Evolutionary conservation across 768 basidiomycete species (phyloP).

Genomic region (Tylopilus sp.): DNA sequence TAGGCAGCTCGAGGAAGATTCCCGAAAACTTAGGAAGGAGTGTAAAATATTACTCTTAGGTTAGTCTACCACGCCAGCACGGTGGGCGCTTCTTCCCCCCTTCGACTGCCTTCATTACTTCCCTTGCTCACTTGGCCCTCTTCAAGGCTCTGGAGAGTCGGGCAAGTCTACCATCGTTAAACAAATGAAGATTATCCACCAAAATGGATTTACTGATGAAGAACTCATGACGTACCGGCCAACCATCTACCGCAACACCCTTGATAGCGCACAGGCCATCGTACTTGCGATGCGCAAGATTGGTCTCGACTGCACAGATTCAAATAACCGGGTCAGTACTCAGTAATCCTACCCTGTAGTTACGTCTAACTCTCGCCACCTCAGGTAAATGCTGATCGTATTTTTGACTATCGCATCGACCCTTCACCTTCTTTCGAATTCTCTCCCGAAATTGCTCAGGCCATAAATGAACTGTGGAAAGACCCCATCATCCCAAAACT

Average conservation of each 20-base stretch:
- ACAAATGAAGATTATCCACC: slow-evolving; percentile 99
- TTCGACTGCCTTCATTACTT: not conserved
- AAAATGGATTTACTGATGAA: slow-evolving; percentile 77
- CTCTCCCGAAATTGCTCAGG: slow-evolving; percentile 61
- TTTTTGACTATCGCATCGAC: slow-evolving; percentile 54
- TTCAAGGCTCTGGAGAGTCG: slow-evolving; percentile 87
- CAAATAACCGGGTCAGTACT: slow-evolving; percentile 51
- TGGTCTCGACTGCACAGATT: slow-evolving; percentile 69
- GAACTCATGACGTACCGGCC: slow-evolving; percentile 76
- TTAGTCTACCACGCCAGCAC: slow-evolving; percentile 36
- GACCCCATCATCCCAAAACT: slow-evolving; percentile 56
- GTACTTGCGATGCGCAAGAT: slow-evolving; percentile 85
- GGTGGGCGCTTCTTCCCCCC: slow-evolving; percentile 9
- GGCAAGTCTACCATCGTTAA: slow-evolving; percentile 97
- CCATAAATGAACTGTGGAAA: slow-evolving; percentile 66
- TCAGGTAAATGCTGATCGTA: slow-evolving; percentile 51
- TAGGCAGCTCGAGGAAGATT: slow-evolving; percentile 82
- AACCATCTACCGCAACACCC: slow-evolving; percentile 80
- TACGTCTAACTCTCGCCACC: too few species aligned
- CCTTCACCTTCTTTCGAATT: slow-evolving; percentile 43
- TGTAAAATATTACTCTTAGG: slow-evolving; percentile 94
- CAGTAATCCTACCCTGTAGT: not conserved
- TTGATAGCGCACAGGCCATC: slow-evolving; percentile 86
- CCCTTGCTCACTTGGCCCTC: not conserved
- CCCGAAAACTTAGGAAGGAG: slow-evolving; percentile 75